A percentile compares a stretch with the other conserved stretches of the same genome.
Conservation (phyloP, 257 asterid species). For the Sherardia arvensis region DNA sequence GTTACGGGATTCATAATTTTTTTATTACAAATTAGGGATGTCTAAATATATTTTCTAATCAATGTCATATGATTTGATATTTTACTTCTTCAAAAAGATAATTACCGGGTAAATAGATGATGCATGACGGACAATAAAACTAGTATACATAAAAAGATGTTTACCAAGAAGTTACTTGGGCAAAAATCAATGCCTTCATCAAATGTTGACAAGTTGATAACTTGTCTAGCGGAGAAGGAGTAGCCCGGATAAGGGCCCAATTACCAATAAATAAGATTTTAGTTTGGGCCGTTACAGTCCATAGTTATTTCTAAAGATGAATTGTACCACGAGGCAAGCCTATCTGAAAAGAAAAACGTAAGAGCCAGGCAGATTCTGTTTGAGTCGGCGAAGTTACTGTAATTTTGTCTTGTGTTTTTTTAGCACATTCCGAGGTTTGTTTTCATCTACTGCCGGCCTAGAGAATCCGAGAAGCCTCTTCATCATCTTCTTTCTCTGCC, state of each 20-base stretch:
- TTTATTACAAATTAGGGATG: no score
- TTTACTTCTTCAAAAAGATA: no score
- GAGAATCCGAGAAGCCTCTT: background rate
- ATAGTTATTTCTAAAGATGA: background rate
- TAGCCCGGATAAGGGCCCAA: background rate
- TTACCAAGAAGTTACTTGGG: no score
- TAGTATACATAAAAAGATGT: no score
- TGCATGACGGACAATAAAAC: no score
- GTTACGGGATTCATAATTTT: no score
- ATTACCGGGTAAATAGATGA: no score
- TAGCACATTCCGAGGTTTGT: background rate
- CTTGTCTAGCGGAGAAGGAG: no score
- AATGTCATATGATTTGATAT: no score
- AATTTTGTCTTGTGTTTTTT: background rate
- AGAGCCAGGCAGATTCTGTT: constrained; percentile 1
- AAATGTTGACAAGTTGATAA: no score
- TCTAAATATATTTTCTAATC: no score
- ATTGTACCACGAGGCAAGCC: background rate
- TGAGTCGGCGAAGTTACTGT: constrained; percentile 3
- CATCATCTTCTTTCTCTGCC: background rate
- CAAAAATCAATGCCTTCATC: no score
- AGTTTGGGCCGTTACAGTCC: background rate
- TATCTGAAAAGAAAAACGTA: constrained; percentile 1
- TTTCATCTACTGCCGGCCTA: background rate
- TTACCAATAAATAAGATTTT: background rate